phyloP scores from a whole-genome alignment of 2,329 filamentous ascomycete genomes.

The Fusarium equiseti region DNA sequence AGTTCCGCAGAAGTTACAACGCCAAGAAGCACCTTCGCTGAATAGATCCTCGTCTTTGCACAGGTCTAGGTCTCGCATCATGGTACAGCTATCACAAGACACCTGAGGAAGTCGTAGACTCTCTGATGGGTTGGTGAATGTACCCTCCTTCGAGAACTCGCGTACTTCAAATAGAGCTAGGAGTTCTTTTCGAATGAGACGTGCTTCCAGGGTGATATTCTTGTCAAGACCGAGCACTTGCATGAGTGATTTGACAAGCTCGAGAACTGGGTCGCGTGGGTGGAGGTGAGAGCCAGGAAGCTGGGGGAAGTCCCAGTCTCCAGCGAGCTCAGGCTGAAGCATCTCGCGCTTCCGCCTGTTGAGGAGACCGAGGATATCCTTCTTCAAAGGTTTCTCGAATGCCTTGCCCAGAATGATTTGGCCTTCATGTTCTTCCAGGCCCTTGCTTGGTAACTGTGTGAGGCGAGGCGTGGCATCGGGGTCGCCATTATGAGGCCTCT shows the following conservation, averaged over 20 bases:
- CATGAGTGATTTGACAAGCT: slow-evolving; percentile 93
- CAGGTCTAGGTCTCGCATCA: slow-evolving; percentile 88
- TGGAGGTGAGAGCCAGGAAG: slow-evolving; percentile 77
- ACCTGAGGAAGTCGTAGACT: slow-evolving; percentile 79
- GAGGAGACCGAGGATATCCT: slow-evolving; percentile 85
- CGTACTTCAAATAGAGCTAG: slow-evolving; percentile 92
- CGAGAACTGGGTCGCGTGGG: slow-evolving; percentile 77
- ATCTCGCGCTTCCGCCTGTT: slow-evolving; percentile 88
- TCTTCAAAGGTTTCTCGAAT: slow-evolving; percentile 91
- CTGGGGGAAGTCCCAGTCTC: slow-evolving; percentile 86
- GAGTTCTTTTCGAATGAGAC: slow-evolving; percentile 88
- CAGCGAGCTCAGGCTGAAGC: slow-evolving; percentile 86
- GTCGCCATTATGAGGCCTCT: slow-evolving; percentile 71
- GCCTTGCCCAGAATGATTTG: slow-evolving; percentile 79
- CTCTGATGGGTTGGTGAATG: slow-evolving; percentile 86
- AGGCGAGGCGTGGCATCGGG: slow-evolving; percentile 65
- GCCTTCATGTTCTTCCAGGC: slow-evolving; percentile 68
- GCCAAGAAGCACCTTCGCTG: slow-evolving; percentile 69
- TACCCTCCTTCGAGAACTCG: slow-evolving; percentile 90
- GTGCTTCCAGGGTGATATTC: slow-evolving; percentile 88
- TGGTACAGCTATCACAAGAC: slow-evolving; percentile 90
- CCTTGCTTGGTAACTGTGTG: slow-evolving; percentile 71
- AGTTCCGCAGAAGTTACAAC: slow-evolving; percentile 79
- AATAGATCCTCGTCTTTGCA: slow-evolving; percentile 90
- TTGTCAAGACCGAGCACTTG: slow-evolving; percentile 93